Evolutionary conservation across 1,139 yeast genomes (phyloP), one percentile per base, ranked within the genome.

Genomic region (Nakaseomyces uthaithaninus): DNA sequence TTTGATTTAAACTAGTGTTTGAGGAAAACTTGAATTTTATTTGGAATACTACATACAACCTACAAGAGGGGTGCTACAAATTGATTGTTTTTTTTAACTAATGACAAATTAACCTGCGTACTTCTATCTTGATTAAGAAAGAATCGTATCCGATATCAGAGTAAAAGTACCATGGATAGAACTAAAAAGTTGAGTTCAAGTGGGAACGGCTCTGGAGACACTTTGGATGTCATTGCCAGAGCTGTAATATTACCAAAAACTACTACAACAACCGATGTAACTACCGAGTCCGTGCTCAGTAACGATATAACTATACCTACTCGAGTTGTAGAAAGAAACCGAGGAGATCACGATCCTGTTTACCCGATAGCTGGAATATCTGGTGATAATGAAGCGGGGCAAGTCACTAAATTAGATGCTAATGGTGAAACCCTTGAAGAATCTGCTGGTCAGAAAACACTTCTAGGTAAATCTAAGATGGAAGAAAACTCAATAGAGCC

Each of bases 271-370:
- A 31, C 35, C 4, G 17, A 31, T 19, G 25, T 31, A 17, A 31
- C 35, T n/a, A 31, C 35, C 3, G 25, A 31, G 16, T 19, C 24
- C 12, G 25, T 31, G 8, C 15, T 31, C 17, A 31, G 35, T 31
- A 31, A 31, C 20, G 35, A 31, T 31, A 31, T 31, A 19, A 31
- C 35, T 7, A 25, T 31, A n/a, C 35, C 35, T 6, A 28, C 33
- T 9, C n/a, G 35, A 17, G 25, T 31, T 6, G 17, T 3, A 12
- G 35, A 31, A 5, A 31, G 15, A 8, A 28, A 12, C 12, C 10
- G 4, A 10, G 6, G 4, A 2, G 23, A 16, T 17, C 18, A 8
- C 11, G 14, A 10, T 9, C 10, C 4, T 7, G 33, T 17, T 3
- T n/a, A 16, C 8, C n/a, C n/a, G n/a, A n/a, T n/a, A n/a, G n/a